phyloP scores from a whole-genome alignment of 2,329 filamentous ascomycete species.

The Metarhizium sp. region DNA sequence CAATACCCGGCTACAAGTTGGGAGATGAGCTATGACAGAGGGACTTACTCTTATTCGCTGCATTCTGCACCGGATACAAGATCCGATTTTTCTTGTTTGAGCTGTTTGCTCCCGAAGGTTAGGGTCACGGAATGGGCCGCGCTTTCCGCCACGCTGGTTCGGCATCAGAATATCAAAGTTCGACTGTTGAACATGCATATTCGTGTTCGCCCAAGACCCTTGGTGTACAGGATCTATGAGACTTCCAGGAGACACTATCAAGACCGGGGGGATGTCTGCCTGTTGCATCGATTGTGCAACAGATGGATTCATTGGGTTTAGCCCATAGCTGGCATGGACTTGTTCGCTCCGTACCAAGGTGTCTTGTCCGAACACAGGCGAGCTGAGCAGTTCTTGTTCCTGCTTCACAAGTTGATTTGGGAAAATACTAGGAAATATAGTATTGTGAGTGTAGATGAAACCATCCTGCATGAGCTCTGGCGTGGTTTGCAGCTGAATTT shows the following conservation, averaged over 20 bases:
- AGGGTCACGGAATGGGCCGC: conserved; percentile 47
- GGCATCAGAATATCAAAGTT: conserved; percentile 19
- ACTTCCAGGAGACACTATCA: not conserved
- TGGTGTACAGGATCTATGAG: not conserved
- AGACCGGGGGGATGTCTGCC: not conserved
- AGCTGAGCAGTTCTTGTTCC: not conserved
- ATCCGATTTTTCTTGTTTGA: conserved; percentile 46
- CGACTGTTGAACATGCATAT: conserved; percentile 11
- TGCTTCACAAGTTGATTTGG: conserved; percentile 1
- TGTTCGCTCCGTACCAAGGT: not conserved
- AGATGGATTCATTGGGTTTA: not conserved
- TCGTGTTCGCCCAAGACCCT: not conserved
- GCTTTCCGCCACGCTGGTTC: conserved; percentile 24
- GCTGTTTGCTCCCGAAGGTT: conserved; percentile 44
- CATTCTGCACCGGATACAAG: conserved; percentile 52
- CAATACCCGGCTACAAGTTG: not conserved
- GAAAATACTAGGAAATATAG: not conserved
- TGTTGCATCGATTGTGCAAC: not conserved
- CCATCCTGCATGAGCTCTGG: not conserved
- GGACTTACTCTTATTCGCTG: conserved; percentile 49
- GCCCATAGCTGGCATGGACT: not conserved
- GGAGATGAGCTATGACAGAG: not conserved
- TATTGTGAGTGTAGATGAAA: not conserved
- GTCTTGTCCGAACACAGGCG: not conserved
- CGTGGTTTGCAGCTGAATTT: conserved; percentile 1